phyloP scores from a whole-genome alignment of 2,329 filamentous ascomycete species.

The Didymella glomerata region DNA sequence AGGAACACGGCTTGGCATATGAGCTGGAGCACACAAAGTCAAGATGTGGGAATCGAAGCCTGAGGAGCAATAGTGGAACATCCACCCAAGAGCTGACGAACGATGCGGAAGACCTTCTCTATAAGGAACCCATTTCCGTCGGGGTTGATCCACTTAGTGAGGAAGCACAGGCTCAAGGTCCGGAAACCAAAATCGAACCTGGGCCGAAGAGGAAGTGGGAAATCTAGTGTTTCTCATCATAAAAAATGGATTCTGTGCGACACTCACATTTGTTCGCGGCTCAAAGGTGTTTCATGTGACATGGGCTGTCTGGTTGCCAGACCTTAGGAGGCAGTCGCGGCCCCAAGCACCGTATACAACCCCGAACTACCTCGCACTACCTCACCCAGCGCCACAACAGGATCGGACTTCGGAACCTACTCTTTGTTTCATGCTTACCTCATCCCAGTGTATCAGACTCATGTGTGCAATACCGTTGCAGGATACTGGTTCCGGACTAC shows the following conservation, averaged over 20 bases:
- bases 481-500: background rate
- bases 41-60: slow-evolving; percentile 23
- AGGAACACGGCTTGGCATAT: slow-evolving; percentile 38
- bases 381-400: background rate
- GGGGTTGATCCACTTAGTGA: slow-evolving; percentile 37
- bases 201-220: slow-evolving; percentile 37
- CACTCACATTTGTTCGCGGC: background rate
- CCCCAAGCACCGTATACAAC: slow-evolving; percentile 9
- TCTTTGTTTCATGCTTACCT: background rate
- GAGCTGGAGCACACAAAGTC: slow-evolving; percentile 38
- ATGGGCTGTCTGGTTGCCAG: background rate
- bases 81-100: slow-evolving; percentile 34
- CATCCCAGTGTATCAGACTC: background rate
- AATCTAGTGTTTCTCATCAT: slow-evolving; percentile 17
- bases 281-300: background rate
- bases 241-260: background rate
- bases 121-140: slow-evolving; percentile 34
- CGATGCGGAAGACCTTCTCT: slow-evolving; percentile 17
- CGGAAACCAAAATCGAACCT: slow-evolving; percentile 36
- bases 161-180: slow-evolving; percentile 18
- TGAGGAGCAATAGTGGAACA: slow-evolving; percentile 36
- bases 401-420: slow-evolving; percentile 9
- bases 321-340: background rate
- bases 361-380: slow-evolving; percentile 10
- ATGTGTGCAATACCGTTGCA: background rate